Percentiles rank a stretch among this genome's conserved stretches.
Evolutionary conservation across 306 rosid genomes (phyloP).

Genomic region (Citrullus amarus): DNA sequence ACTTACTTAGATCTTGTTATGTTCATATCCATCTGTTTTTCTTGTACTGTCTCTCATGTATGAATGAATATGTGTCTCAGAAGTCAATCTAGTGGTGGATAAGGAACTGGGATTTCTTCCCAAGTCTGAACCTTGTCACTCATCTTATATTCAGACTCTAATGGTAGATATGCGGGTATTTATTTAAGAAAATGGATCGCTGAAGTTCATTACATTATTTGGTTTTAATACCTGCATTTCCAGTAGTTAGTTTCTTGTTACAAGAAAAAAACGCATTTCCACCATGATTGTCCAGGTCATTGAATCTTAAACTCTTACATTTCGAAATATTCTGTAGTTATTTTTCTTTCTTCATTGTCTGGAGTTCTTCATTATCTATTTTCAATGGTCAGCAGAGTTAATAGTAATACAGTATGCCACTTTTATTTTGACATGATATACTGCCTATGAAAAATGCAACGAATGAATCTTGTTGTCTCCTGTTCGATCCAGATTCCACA

Average conservation of each 20-base stretch:
- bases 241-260: background rate
- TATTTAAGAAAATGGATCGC: background rate
- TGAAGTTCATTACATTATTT: background rate
- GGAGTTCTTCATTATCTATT: background rate
- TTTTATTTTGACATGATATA: background rate
- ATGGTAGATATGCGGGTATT: background rate
- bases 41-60: background rate
- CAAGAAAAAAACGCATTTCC: background rate
- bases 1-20: background rate
- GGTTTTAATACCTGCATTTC: background rate
- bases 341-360: background rate
- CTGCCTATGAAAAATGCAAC: background rate
- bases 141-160: background rate
- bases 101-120: background rate
- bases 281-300: background rate
- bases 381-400: background rate
- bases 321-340: background rate
- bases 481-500: slow-evolving; percentile 69
- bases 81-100: background rate
- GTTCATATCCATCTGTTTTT: background rate
- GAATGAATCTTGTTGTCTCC: slow-evolving; percentile 19
- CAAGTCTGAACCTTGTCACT: background rate
- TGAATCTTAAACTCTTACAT: background rate
- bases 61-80: background rate
- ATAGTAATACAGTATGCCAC: background rate